A percentile compares a stretch with the other conserved stretches of the same genome.
phyloP scores from a whole-genome alignment of 495 filamentous ascomycete genomes.

The Antarctomyces pellizariae region DNA sequence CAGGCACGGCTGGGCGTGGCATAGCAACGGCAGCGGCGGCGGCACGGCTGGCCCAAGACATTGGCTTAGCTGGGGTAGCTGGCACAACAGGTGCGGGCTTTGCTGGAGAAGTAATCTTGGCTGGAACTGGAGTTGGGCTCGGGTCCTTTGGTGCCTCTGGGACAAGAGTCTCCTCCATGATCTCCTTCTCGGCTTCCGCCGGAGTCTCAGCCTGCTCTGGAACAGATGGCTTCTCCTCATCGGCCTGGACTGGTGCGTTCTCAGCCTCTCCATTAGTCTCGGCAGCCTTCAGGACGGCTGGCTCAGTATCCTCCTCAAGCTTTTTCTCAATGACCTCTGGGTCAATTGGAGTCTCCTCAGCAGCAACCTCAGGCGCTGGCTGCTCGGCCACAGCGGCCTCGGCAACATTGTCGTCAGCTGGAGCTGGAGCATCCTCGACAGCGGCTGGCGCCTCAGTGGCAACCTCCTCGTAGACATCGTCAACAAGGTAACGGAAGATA shows the following conservation, averaged over 20 bases:
- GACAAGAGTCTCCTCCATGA: slow-evolving; percentile 16
- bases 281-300: slow-evolving; percentile 11
- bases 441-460: slow-evolving; percentile 18
- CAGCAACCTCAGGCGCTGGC: slow-evolving; percentile 16
- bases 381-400: slow-evolving; percentile 21
- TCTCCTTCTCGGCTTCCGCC: slow-evolving; percentile 14
- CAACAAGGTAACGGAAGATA: slow-evolving; percentile 80
- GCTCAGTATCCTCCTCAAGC: slow-evolving; percentile 18
- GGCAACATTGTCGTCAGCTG: slow-evolving; percentile 22
- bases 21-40: slow-evolving; percentile 21
- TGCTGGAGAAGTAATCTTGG: slow-evolving; percentile 16
- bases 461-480: slow-evolving; percentile 42
- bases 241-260: slow-evolving; percentile 11
- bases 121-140: slow-evolving; percentile 21
- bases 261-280: slow-evolving; percentile 16
- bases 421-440: slow-evolving; percentile 19
- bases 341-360: slow-evolving; percentile 20
- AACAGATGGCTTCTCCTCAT: slow-evolving; percentile 10
- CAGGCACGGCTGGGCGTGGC: slow-evolving; percentile 21
- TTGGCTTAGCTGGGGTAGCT: slow-evolving; percentile 25
- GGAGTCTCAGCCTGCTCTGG: slow-evolving; percentile 9
- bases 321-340: slow-evolving; percentile 24
- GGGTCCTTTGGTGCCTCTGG: slow-evolving; percentile 25
- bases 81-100: slow-evolving; percentile 23
- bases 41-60: slow-evolving; percentile 79